phyloP scores from a whole-genome alignment of 805 yeast species.

The Vanderwaltozyma yarrowii region DNA sequence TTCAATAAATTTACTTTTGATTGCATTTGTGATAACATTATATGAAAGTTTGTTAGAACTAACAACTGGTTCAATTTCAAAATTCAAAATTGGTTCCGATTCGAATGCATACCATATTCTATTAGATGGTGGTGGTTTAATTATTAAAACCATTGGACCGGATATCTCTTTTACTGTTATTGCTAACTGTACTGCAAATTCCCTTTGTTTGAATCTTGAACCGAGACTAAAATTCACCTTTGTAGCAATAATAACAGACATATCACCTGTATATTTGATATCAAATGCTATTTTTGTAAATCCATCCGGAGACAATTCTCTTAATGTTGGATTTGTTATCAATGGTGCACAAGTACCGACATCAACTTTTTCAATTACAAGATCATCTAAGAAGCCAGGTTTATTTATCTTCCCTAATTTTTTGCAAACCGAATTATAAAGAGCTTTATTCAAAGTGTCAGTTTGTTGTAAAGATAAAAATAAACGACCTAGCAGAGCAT shows the following conservation, averaged over 20 bases:
- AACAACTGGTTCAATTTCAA: slow-evolving; percentile 83
- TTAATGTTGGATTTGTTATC: slow-evolving; percentile 60
- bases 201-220: slow-evolving; percentile 61
- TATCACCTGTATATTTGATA: slow-evolving; percentile 64
- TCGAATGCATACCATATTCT: slow-evolving; percentile 88
- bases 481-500: slow-evolving; percentile 75
- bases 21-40: slow-evolving; percentile 66
- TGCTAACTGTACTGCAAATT: slow-evolving; percentile 62
- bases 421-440: slow-evolving; percentile 51
- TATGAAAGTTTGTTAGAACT: slow-evolving; percentile 75
- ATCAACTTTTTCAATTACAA: slow-evolving; percentile 58
- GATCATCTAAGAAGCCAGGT: slow-evolving; percentile 82
- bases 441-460: slow-evolving; percentile 45
- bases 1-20: slow-evolving; percentile 69
- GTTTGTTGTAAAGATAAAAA: slow-evolving; percentile 73
- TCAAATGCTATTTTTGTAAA: slow-evolving; percentile 49
- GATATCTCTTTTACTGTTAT: slow-evolving; percentile 57
- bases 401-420: slow-evolving; percentile 71
- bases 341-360: slow-evolving; percentile 78
- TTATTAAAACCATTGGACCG: slow-evolving; percentile 58
- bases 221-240: slow-evolving; percentile 70
- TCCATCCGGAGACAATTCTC: slow-evolving; percentile 73
- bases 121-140: slow-evolving; percentile 87
- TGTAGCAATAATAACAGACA: slow-evolving; percentile 69
- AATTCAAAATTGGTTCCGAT: slow-evolving; percentile 61